Conservation (phyloP, 768 basidiomycete species). For the Daedaleopsis nitida region DNA sequence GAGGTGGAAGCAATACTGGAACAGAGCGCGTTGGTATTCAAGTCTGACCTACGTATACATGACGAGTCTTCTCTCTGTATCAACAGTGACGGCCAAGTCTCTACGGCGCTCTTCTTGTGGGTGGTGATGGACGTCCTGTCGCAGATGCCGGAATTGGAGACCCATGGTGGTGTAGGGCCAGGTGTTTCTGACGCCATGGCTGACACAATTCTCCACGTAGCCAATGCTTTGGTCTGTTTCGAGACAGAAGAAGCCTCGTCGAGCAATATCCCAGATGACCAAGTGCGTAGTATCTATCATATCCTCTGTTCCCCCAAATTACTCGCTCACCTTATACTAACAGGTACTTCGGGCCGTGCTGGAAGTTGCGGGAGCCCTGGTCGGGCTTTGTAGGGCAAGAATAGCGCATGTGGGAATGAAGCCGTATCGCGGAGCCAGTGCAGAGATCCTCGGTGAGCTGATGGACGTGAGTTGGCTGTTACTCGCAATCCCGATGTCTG, state of each 20-base stretch:
- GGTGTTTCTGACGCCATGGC: background rate
- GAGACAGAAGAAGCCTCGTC: background rate
- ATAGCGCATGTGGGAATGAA: constrained; percentile 13
- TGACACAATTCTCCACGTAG: background rate
- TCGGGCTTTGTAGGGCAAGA: constrained; percentile 10
- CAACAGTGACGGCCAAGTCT: constrained; percentile 28
- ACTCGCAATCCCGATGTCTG: too few species aligned
- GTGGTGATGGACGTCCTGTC: constrained; percentile 14
- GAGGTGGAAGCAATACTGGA: background rate
- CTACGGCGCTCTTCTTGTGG: constrained; percentile 25
- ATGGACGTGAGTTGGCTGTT: constrained; percentile 16
- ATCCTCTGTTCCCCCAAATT: too few species aligned
- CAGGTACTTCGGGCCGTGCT: background rate
- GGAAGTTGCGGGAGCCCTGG: background rate
- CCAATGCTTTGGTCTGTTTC: background rate
- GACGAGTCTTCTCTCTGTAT: constrained; percentile 8
- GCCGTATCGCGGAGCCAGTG: constrained; percentile 7
- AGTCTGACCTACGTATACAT: background rate
- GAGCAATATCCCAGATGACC: background rate
- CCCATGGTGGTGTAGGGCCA: background rate
- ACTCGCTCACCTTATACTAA: background rate
- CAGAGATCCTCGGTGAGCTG: constrained; percentile 4
- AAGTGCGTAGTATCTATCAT: background rate
- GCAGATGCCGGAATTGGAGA: background rate
- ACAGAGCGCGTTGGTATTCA: constrained; percentile 10